These are phyloP conservation scores for Cladosporium sp. DNA, from an alignment of 2,329 filamentous ascomycete species.

Conservation along the genomic window DNA sequence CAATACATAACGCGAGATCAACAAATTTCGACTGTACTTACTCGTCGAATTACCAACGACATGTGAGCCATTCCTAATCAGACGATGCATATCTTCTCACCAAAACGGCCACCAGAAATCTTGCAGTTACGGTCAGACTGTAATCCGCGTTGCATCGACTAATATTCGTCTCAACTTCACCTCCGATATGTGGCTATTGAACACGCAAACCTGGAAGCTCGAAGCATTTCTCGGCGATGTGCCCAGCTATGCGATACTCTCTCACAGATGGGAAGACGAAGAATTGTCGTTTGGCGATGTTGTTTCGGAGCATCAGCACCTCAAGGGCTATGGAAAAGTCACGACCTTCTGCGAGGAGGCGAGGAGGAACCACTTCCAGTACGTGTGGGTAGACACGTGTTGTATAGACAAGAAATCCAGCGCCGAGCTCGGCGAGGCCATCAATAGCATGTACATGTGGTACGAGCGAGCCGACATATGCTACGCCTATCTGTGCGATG, in stretches of 20 bases:
- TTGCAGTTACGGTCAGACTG: neutral
- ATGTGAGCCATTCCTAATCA: neutral
- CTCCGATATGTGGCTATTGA: neutral
- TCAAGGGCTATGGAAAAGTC: constrained; percentile 32
- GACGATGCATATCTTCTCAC: neutral
- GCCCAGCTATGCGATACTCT: constrained; percentile 35
- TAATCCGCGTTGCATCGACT: neutral
- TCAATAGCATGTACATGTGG: constrained; percentile 30
- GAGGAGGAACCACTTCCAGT: constrained; percentile 26
- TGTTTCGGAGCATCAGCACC: neutral
- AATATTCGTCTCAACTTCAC: neutral
- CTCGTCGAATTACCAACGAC: neutral
- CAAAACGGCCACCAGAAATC: neutral
- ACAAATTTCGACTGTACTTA: neutral
- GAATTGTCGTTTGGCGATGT: constrained; percentile 35
- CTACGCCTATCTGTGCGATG: constrained; percentile 37
- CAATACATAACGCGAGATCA: neutral
- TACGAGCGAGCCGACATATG: constrained; percentile 36
- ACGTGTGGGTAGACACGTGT: constrained; percentile 40
- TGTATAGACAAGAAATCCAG: constrained; percentile 39
- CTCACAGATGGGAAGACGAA: constrained; percentile 35
- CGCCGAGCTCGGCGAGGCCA: constrained; percentile 37
- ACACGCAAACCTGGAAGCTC: neutral
- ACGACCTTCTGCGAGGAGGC: constrained; percentile 27
- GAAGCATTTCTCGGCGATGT: neutral